A percentile compares a stretch with the other conserved stretches of the same genome.
These are phyloP conservation scores for Ceratocystis cubensis DNA, from an alignment of 2,329 filamentous ascomycete species.

Conservation along the genomic window DNA sequence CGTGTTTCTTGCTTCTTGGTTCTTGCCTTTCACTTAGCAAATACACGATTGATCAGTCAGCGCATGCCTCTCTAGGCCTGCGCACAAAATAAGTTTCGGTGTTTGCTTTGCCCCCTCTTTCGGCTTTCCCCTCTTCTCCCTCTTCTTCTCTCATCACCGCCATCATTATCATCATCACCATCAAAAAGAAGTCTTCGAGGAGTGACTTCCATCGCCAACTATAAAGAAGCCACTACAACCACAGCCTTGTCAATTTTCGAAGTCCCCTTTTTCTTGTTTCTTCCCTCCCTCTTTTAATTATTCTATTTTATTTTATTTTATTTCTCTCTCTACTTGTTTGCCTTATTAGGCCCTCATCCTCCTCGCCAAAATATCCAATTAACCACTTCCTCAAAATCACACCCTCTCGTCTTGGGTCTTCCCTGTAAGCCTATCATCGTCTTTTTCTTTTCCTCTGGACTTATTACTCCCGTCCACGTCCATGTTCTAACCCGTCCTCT, in stretches of 20 bases:
- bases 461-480: neutral
- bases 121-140: neutral
- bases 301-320: neutral
- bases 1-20: neutral
- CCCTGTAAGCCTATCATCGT: neutral
- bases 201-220: neutral
- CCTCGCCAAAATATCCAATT: neutral
- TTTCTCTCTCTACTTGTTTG: neutral
- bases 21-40: neutral
- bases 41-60: neutral
- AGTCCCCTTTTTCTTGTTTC: neutral
- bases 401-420: slow-evolving; percentile 3
- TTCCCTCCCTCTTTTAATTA: neutral
- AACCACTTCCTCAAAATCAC: slow-evolving; percentile 1
- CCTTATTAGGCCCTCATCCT: neutral
- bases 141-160: neutral
- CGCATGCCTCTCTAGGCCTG: neutral
- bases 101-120: neutral
- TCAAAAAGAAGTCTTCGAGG: neutral
- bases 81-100: neutral
- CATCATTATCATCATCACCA: neutral
- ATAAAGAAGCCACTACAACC: neutral
- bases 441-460: neutral
- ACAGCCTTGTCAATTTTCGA: neutral
- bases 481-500: neutral